Base-by-base conservation (phyloP, 129 eudicot species). In the sunflower (Helianthus annuus) region DNA sequence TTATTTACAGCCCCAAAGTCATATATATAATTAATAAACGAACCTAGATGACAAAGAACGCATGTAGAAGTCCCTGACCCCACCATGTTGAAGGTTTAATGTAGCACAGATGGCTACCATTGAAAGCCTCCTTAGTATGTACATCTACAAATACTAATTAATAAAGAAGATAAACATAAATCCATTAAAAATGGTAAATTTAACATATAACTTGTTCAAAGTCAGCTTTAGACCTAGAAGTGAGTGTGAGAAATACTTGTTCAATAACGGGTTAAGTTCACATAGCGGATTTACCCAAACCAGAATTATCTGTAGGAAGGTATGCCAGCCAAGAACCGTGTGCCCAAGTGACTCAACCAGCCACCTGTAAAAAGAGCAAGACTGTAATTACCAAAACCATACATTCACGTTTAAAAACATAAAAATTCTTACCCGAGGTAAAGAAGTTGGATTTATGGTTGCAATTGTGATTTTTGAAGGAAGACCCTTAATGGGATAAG, bases 101-200 rank as follows among this genome's bases (percentile, higher is more conserved):
- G 99, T 94, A 71, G 99, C 97, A 60, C 97, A 83, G 49, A 95
- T 95, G 22, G 96, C 99, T 57, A 95, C 96, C 99, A 91, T 95
- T 22, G 99, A 78, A 78, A 86, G n/a, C 91, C 99, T 91, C 76
- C 99, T 91, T 52, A 95, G 77, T 64, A 95, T 95, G 82, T 95
- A 95, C 93, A 91, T 86, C 97, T 95, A 90, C 29, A 44, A 16
- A 62, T 29, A 64, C 6, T 61, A 76, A 46, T 36, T 55, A 70
- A 10, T 11, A 34, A 39, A 52, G 61, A 75, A 40, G 38, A 79
- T 70, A 46, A 60, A 76, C 16, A 39, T 15, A 24, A 32, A 34
- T 44, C 29, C 34, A 1, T 27, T 10, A 55, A 60, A 22, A 6
- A 24, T 24, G 13, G 17, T 53, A 54, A 42, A 9, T 14, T 19